These are phyloP conservation scores for Boletellus sp. DNA, from an alignment of 768 basidiomycete species.

Conservation along the genomic window DNA sequence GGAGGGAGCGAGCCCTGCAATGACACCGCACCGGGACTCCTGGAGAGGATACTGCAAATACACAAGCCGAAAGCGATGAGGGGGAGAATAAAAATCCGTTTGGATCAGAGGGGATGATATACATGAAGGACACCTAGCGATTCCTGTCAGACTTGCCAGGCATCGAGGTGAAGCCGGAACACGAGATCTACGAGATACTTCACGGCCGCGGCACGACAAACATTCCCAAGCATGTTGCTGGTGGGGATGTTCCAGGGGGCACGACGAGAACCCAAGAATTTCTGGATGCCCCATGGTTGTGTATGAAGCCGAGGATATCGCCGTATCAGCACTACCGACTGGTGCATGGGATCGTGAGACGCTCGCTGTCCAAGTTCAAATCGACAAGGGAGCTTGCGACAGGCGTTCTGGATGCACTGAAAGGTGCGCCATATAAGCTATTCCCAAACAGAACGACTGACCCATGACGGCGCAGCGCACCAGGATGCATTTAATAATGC, in stretches of 20 bases:
- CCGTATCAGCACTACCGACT: neutral
- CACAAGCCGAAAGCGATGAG: too few species aligned
- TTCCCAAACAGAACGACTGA: too few species aligned
- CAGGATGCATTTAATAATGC: too few species aligned
- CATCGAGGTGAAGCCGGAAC: neutral
- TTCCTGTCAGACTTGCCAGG: neutral
- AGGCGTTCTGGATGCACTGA: neutral
- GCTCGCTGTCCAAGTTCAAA: neutral
- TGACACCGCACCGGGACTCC: too few species aligned
- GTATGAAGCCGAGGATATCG: neutral
- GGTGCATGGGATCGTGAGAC: neutral
- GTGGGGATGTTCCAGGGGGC: neutral
- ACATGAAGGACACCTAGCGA: neutral
- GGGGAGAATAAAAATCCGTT: neutral
- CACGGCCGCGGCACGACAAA: neutral
- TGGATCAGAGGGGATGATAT: neutral
- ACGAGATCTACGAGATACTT: conserved; percentile 1
- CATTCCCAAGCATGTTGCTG: neutral
- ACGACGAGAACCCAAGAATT: conserved; percentile 1
- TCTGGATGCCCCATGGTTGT: neutral
- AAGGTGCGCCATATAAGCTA: too few species aligned
- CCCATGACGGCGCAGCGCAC: too few species aligned
- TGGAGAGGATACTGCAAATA: too few species aligned
- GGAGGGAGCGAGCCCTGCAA: neutral
- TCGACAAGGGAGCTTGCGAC: neutral